Base-by-base conservation (phyloP, 1,284 basidiomycete species). In the Leucoagaricus sp. region DNA sequence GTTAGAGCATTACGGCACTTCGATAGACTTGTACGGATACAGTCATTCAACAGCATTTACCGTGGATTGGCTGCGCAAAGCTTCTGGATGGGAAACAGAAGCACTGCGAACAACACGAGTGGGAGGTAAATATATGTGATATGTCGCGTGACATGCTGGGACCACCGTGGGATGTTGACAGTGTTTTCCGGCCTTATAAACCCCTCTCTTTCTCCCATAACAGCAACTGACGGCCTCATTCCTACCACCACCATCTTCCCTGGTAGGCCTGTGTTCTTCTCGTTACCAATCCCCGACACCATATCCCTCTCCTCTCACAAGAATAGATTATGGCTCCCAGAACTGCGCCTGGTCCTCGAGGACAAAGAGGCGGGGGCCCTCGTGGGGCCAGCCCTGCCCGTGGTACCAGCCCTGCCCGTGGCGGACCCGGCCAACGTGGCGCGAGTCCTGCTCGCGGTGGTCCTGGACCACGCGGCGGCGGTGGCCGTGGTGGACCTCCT, bases 241-340 rank as follows among this genome's bases (percentile, higher is more conserved):
- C 53, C 46, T 49, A 55, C 46, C 53, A 34, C 25, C 23, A 28
- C 8, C 51, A 36, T 46, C 41, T 29, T 28, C 36, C 41, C 40
- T 42, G 53, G 46, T 55, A 55, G 53, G 45, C 48, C 38, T 49
- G 53, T 44, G 26, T 15, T 44, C 36, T 31, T 49, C 46, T 17
- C 23, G n/a, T 19, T 31, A n/a, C n/a, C 5, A 21, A 29, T 12
- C 13, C 45, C 42, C 15, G 13, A 2, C 23, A 12, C 28, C 4
- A 15, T 25, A 15, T n/a, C 42, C 8, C 17, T 17, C 17, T 2
- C 0, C 8, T 1, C 25, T 38, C 5, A 21, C 12, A 19, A 7
- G 4, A 8, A 8, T 42, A 8, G 28, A 15, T 19, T 59, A 71
- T 70, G 69, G 64, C 70, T 60, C 69, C 68, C 8, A 68, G 68